Conservation (phyloP, 441 rosid species). For the Erodium texanum region DNA sequence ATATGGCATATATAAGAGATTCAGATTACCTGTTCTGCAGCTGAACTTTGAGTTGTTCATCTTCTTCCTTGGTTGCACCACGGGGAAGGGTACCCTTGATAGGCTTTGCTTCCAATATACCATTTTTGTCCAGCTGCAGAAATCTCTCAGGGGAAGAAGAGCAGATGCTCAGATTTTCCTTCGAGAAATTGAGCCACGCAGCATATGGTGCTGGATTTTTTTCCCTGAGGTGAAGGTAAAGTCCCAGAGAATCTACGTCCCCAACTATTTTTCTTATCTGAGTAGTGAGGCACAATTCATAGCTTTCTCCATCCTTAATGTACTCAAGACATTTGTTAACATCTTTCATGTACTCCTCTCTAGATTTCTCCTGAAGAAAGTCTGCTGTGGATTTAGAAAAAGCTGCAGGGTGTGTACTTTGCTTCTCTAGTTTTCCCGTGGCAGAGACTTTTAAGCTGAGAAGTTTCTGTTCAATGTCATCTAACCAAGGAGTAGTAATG, state of each 20-base stretch:
- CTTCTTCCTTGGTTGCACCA: slow-evolving; percentile 60
- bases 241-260: slow-evolving; percentile 56
- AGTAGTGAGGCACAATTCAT: slow-evolving; percentile 90
- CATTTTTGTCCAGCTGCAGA: slow-evolving; percentile 61
- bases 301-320: slow-evolving; percentile 96
- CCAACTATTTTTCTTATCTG: slow-evolving; percentile 48
- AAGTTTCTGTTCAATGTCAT: slow-evolving; percentile 58
- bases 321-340: slow-evolving; percentile 59
- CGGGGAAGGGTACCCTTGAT: slow-evolving; percentile 87
- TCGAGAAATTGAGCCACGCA: slow-evolving; percentile 83
- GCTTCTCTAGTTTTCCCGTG: slow-evolving; percentile 22
- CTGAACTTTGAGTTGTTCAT: slow-evolving; percentile 52
- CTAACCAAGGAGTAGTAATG: slow-evolving; percentile 44
- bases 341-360: slow-evolving; percentile 56
- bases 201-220: slow-evolving; percentile 94
- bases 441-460: slow-evolving; percentile 31
- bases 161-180: slow-evolving; percentile 58
- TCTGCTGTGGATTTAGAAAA: slow-evolving; percentile 29
- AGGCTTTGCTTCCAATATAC: slow-evolving; percentile 73
- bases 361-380: slow-evolving; percentile 56
- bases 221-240: slow-evolving; percentile 74
- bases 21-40: slow-evolving; percentile 62
- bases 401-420: slow-evolving; percentile 16
- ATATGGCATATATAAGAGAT: neutral
- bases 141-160: slow-evolving; percentile 95